Evolutionary conservation across 2,329 filamentous ascomycete species (phyloP).

Genomic region (Aspergillus costaricaensis): DNA sequence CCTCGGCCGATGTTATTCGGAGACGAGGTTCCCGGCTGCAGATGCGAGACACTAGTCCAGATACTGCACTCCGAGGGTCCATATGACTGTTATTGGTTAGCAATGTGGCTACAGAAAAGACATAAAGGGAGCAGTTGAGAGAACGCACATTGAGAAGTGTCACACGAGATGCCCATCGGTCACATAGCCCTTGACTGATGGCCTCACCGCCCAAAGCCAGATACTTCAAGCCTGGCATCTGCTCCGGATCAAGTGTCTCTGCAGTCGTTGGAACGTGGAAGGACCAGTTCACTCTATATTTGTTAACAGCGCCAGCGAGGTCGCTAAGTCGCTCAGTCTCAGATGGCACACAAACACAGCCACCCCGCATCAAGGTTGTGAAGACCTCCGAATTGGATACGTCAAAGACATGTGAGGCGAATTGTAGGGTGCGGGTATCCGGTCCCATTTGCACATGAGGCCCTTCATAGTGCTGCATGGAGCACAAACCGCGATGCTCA

Average conservation of each 20-base stretch:
- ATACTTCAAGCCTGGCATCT: conserved; percentile 7
- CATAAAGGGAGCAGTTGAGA: not conserved
- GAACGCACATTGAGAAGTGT: not conserved
- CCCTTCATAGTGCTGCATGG: conserved; percentile 8
- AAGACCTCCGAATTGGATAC: conserved; percentile 42
- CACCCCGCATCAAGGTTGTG: conserved; percentile 40
- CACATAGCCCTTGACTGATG: not conserved
- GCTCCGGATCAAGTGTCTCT: not conserved
- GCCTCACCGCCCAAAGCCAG: not conserved
- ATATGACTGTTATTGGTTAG: not conserved
- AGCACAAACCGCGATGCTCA: conserved; percentile 7
- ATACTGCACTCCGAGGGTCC: not conserved
- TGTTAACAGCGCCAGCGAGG: conserved; percentile 34
- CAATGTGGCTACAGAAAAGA: not conserved
- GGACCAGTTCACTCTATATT: conserved; percentile 54
- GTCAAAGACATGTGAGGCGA: conserved; percentile 50
- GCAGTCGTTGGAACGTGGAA: conserved; percentile 44
- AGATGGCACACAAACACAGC: conserved; percentile 50
- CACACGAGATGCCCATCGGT: not conserved
- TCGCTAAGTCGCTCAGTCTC: conserved; percentile 47
- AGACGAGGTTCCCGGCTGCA: conserved; percentile 44
- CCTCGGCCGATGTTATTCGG: conserved; percentile 21
- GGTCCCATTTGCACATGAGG: conserved; percentile 3
- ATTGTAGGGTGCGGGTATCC: conserved; percentile 36
- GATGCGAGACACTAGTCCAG: not conserved